Conservation (phyloP, 345 rosid species). For the Gossypium longicalyx region DNA sequence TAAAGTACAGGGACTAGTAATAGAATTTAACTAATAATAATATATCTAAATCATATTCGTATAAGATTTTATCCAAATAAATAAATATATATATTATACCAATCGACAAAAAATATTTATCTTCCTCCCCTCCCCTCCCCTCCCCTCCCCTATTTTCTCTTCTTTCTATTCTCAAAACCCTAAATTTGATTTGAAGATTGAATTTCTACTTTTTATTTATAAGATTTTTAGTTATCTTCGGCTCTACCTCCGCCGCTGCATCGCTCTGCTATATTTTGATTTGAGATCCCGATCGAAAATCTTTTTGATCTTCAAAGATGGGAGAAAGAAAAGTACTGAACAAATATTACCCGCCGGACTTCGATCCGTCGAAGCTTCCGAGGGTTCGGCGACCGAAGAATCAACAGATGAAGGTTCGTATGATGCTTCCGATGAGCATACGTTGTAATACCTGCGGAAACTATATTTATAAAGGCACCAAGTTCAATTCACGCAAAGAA, state of each 20-base stretch:
- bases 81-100: too few relatives aligned
- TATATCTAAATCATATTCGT: too few relatives aligned
- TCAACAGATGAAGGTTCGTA: constrained; percentile 85
- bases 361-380: constrained; percentile 82
- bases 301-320: constrained; percentile 31
- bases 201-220: too few relatives aligned
- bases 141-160: too few relatives aligned
- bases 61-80: too few relatives aligned
- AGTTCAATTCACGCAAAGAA: constrained; percentile 90
- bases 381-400: constrained; percentile 73
- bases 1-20: too few relatives aligned
- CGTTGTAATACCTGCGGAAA: constrained; percentile 86
- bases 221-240: too few relatives aligned
- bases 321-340: constrained; percentile 94
- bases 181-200: too few relatives aligned
- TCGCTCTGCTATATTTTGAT: neutral
- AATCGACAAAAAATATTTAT: too few relatives aligned
- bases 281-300: neutral
- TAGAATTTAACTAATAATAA: too few relatives aligned
- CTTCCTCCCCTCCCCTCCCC: too few relatives aligned
- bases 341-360: constrained; percentile 94
- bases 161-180: too few relatives aligned
- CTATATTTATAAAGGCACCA: constrained; percentile 88
- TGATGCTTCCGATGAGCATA: constrained; percentile 99
- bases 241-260: neutral